Evolutionary conservation across 768 basidiomycete genomes (phyloP).

Genomic region (Auricularia sp.): DNA sequence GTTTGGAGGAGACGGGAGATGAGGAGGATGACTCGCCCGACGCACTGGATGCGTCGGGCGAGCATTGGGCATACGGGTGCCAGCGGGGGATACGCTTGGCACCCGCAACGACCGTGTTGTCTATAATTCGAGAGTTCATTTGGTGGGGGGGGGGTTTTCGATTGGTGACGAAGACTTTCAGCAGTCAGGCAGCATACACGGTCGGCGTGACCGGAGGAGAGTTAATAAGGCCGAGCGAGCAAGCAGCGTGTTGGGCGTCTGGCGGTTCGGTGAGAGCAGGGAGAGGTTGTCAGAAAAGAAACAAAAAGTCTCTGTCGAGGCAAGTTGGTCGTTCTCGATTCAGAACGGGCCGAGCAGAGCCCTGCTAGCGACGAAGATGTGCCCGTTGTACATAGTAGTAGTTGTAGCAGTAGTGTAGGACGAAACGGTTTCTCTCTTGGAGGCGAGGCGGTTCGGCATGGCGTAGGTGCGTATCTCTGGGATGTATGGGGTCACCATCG

Average conservation of each 20-base stretch:
- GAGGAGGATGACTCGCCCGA: not conserved
- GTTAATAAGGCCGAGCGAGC: too few species aligned
- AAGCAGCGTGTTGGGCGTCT: too few species aligned
- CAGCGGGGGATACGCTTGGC: not conserved
- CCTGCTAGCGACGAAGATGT: not conserved
- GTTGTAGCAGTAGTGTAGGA: not conserved
- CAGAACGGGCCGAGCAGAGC: not conserved
- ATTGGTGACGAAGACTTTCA: too few species aligned
- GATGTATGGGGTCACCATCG: too few species aligned
- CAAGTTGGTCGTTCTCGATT: not conserved
- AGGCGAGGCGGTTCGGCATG: not conserved
- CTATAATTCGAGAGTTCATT: too few species aligned
- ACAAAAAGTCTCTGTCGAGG: not conserved
- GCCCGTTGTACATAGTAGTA: not conserved
- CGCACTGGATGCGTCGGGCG: not conserved
- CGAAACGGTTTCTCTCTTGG: not conserved
- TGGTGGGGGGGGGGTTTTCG: too few species aligned
- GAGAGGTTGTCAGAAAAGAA: not conserved
- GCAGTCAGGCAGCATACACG: too few species aligned
- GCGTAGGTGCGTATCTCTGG: too few species aligned
- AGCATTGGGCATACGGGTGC: not conserved
- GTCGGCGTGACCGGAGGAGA: too few species aligned
- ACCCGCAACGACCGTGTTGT: not conserved
- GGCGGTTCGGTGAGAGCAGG: not conserved
- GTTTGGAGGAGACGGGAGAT: not conserved